A percentile compares a stretch with the other conserved stretches of the same genome.
phyloP scores from a whole-genome alignment of 306 rosid species.

The Cicer yamashitae region DNA sequence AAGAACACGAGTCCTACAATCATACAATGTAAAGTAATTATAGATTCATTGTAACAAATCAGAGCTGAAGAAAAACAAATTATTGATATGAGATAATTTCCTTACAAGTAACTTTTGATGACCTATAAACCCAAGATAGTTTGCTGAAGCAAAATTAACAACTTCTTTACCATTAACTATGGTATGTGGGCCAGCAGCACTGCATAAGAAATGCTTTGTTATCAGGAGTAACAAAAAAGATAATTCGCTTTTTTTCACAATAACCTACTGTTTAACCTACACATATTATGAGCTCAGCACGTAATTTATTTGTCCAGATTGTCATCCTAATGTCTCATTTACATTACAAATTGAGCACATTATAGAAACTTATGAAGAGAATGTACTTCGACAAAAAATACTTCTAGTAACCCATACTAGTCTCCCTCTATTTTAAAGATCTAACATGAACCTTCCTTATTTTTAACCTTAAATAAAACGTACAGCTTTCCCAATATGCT shows the following conservation, averaged over 20 bases:
- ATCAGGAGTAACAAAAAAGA: conserved; percentile 27
- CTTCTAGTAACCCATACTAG: background rate
- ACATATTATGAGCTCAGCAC: background rate
- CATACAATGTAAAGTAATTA: conserved; percentile 58
- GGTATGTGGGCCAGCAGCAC: conserved; percentile 96
- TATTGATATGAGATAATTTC: conserved; percentile 34
- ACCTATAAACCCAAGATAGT: conserved; percentile 94
- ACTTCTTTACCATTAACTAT: conserved; percentile 83
- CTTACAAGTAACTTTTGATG: conserved; percentile 86
- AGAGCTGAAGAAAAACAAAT: conserved; percentile 2
- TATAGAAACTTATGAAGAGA: background rate
- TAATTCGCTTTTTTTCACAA: conserved; percentile 20
- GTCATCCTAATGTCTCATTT: conserved; percentile 23
- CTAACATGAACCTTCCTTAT: conserved; percentile 1
- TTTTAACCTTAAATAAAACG: conserved; percentile 21
- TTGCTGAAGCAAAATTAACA: conserved; percentile 94
- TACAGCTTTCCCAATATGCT: conserved; percentile 23
- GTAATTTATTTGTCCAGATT: background rate
- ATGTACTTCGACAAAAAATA: conserved; percentile 20
- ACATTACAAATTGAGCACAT: conserved; percentile 23
- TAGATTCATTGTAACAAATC: conserved; percentile 36
- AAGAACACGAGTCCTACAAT: conserved; percentile 86
- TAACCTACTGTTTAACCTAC: conserved; percentile 23
- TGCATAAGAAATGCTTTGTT: conserved; percentile 55
- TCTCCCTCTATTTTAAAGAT: conserved; percentile 24